Conservation (phyloP, 1,139 yeast species). For the Yamadazyma dendronema region DNA sequence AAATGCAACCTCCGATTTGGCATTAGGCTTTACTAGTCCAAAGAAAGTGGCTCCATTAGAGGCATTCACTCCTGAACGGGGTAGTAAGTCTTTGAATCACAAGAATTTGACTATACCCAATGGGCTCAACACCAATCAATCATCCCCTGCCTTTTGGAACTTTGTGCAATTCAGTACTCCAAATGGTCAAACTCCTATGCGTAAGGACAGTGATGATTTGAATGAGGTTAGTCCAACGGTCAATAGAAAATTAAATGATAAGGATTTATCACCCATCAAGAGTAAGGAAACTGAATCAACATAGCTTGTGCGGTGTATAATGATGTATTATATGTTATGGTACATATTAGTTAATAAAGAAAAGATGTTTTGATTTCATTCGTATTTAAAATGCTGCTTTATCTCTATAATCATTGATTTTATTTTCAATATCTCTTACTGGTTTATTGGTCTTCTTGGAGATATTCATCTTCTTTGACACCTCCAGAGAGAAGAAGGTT, state of each 20-base stretch:
- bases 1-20: constrained; percentile 29
- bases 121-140: constrained; percentile 38
- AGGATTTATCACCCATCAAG: constrained; percentile 15
- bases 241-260: constrained; percentile 24
- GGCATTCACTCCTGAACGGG: constrained; percentile 83
- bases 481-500: constrained; percentile 39
- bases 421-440: constrained; percentile 58
- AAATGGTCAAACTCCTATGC: constrained; percentile 46
- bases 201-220: constrained; percentile 39
- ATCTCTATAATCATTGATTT: constrained; percentile 57
- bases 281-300: constrained; percentile 13
- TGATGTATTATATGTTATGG: constrained; percentile 9
- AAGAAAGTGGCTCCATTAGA: constrained; percentile 66
- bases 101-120: constrained; percentile 19
- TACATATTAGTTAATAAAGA: constrained; percentile 1
- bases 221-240: constrained; percentile 42
- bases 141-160: constrained; percentile 78
- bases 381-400: constrained; percentile 40
- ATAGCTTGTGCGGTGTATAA: constrained; percentile 5
- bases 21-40: constrained; percentile 45
- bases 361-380: neutral
- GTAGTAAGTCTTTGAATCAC: constrained; percentile 37
- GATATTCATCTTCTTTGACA: constrained; percentile 42
- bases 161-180: constrained; percentile 77
- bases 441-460: constrained; percentile 55